phyloP scores from a whole-genome alignment of 1,284 basidiomycete species.

The Meripilus lineatus region DNA sequence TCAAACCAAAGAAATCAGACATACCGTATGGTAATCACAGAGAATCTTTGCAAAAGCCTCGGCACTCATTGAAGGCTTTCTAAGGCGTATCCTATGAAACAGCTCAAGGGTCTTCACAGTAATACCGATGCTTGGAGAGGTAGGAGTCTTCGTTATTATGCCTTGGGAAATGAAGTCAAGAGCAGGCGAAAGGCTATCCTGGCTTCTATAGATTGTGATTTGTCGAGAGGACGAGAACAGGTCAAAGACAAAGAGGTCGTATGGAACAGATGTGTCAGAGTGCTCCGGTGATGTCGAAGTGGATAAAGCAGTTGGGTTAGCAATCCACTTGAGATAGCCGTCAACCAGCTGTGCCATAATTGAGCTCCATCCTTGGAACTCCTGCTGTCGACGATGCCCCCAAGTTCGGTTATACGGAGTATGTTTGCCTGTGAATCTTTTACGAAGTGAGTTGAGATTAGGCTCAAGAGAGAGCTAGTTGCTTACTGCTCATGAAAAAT shows the following conservation, averaged over 20 bases:
- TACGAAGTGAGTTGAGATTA: not conserved
- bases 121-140: constrained; percentile 20
- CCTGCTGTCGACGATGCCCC: not conserved
- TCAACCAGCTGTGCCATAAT: not conserved
- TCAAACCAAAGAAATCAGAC: constrained; percentile 5
- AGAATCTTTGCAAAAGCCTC: constrained; percentile 31
- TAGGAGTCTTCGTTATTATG: constrained; percentile 8
- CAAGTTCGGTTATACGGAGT: not conserved
- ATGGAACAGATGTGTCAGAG: not conserved
- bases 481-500: not conserved
- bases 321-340: not conserved
- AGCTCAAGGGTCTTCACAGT: constrained; percentile 28
- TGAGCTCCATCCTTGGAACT: not conserved
- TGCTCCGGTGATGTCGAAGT: not conserved
- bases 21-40: constrained; percentile 27
- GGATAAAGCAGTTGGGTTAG: not conserved
- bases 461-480: no score
- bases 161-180: constrained; percentile 10
- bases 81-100: constrained; percentile 17
- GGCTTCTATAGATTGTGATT: not conserved
- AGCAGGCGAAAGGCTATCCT: constrained; percentile 1
- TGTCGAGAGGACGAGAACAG: not conserved
- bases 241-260: not conserved
- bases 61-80: constrained; percentile 26
- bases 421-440: not conserved